phyloP scores from a whole-genome alignment of 2,329 filamentous ascomycete species.

The Claviceps sp. region DNA sequence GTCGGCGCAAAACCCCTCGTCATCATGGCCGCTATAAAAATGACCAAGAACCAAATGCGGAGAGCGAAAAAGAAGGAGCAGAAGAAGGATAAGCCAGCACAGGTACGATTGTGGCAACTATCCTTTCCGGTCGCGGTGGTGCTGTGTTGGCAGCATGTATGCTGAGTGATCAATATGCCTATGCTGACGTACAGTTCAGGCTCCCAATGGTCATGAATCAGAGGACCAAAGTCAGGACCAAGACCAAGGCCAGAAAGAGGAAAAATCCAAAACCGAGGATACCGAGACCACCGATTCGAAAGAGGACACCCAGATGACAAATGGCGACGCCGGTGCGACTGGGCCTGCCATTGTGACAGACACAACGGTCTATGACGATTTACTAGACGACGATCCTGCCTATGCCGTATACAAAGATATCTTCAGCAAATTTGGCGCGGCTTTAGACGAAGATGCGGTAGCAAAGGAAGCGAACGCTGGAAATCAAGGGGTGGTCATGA shows the following conservation, averaged over 20 bases:
- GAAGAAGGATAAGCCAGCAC: slow-evolving; percentile 51
- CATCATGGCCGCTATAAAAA: slow-evolving; percentile 54
- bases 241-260: slow-evolving; percentile 1
- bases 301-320: not conserved
- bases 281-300: slow-evolving; percentile 18
- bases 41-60: slow-evolving; percentile 88
- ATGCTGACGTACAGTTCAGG: slow-evolving; percentile 1
- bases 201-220: not conserved
- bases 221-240: not conserved
- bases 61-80: slow-evolving; percentile 90
- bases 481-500: slow-evolving; percentile 77
- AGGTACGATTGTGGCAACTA: slow-evolving; percentile 23
- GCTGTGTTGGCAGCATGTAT: not conserved
- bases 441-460: slow-evolving; percentile 47
- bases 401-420: slow-evolving; percentile 76
- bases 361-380: slow-evolving; percentile 48
- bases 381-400: slow-evolving; percentile 53
- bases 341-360: slow-evolving; percentile 26
- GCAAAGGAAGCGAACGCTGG: slow-evolving; percentile 51
- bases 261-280: slow-evolving; percentile 7
- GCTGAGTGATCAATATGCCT: not conserved
- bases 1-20: slow-evolving; percentile 12
- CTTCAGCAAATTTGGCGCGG: slow-evolving; percentile 63
- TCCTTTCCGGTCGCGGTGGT: not conserved
- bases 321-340: slow-evolving; percentile 4